A percentile compares a stretch with the other conserved stretches of the same genome.
These are phyloP conservation scores for Helicocarpus griseus DNA, from an alignment of 2,329 filamentous ascomycete genomes.

Conservation along the genomic window DNA sequence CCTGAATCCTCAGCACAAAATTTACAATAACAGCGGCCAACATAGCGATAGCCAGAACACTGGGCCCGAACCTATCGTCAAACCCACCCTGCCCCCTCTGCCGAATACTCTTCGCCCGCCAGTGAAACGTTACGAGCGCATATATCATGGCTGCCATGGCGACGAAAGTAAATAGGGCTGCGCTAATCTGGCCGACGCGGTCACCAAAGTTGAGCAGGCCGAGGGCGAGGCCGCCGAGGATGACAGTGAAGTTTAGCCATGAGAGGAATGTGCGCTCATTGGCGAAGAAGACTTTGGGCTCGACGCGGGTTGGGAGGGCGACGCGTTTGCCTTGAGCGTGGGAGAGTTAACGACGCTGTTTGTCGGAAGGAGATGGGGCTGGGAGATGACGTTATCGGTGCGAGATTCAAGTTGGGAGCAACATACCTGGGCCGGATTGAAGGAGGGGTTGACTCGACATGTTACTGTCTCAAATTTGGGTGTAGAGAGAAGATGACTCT, in stretches of 20 bases:
- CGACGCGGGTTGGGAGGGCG: slow-evolving; percentile 91
- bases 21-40: slow-evolving; percentile 89
- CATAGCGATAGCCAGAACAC: slow-evolving; percentile 75
- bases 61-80: slow-evolving; percentile 91
- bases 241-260: slow-evolving; percentile 99
- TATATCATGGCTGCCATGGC: slow-evolving; percentile 95
- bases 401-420: neutral
- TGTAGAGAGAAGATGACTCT: no score
- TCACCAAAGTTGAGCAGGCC: slow-evolving; percentile 98
- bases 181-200: slow-evolving; percentile 83
- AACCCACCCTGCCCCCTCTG: slow-evolving; percentile 89
- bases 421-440: slow-evolving; percentile 78
- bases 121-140: slow-evolving; percentile 90
- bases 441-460: slow-evolving; percentile 98
- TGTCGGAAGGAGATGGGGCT: slow-evolving; percentile 3
- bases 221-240: slow-evolving; percentile 90
- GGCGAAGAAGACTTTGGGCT: slow-evolving; percentile 99
- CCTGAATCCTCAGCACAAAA: slow-evolving; percentile 63
- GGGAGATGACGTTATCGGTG: slow-evolving; percentile 4
- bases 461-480: slow-evolving; percentile 24
- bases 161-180: slow-evolving; percentile 86
- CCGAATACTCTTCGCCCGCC: slow-evolving; percentile 87
- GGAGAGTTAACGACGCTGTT: no score
- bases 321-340: slow-evolving; percentile 83
- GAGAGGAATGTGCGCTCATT: slow-evolving; percentile 98